Conservation (phyloP, 2,329 filamentous ascomycete genomes). For the Hirsutella thompsonii region DNA sequence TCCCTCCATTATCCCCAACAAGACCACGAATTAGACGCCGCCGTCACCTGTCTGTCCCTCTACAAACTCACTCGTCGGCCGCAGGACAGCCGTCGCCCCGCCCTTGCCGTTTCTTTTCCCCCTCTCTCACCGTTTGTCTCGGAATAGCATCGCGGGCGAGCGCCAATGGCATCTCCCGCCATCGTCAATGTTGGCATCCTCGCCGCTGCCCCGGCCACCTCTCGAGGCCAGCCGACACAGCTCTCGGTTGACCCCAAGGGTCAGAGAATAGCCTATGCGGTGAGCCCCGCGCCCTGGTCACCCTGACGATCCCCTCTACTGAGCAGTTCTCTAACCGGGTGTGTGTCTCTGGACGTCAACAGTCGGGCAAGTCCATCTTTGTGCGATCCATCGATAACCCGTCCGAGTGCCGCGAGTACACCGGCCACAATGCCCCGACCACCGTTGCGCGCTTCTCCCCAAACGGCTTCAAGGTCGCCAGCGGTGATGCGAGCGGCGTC, state of each 20-base stretch:
- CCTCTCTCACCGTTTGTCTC: not conserved
- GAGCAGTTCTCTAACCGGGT: not conserved
- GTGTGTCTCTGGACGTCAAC: too few relatives aligned
- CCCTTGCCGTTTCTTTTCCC: not conserved
- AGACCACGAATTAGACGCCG: too few relatives aligned
- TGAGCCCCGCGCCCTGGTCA: conserved; percentile 27
- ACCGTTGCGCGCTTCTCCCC: conserved; percentile 91
- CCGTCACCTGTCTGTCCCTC: too few relatives aligned
- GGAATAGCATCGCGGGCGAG: too few relatives aligned
- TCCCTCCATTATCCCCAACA: too few relatives aligned
- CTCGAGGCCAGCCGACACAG: conserved; percentile 76
- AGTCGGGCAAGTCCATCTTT: conserved; percentile 96
- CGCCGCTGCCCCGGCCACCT: conserved; percentile 73
- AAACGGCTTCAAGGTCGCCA: conserved; percentile 88
- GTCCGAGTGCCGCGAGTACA: conserved; percentile 76
- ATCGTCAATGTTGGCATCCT: conserved; percentile 57
- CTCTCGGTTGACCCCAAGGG: conserved; percentile 82
- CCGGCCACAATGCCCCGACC: conserved; percentile 74
- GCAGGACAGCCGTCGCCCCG: not conserved
- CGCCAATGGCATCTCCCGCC: conserved; percentile 25
- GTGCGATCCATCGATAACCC: conserved; percentile 89
- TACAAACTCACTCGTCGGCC: not conserved
- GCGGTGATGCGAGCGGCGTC: conserved; percentile 71
- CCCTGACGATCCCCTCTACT: not conserved
- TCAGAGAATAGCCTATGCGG: conserved; percentile 84